These are phyloP conservation scores for Panicum miliaceum DNA, from an alignment of 176 grass and related monocot genomes.

Conservation along the genomic window DNA sequence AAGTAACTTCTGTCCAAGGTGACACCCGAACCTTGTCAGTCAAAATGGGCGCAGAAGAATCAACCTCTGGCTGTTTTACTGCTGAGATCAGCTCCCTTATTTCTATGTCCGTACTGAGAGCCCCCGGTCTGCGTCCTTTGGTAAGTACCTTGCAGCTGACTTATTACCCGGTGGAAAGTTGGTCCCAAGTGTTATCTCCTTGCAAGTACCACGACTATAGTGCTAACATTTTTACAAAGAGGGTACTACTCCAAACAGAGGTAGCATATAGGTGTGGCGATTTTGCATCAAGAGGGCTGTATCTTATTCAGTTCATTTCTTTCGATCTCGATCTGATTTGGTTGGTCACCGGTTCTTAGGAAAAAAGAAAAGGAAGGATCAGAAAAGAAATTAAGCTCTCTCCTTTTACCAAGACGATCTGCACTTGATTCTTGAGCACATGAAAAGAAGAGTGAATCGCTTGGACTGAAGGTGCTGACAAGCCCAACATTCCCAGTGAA, in stretches of 20 bases:
- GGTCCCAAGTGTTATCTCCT: conserved; percentile 30
- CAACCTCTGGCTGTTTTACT: conserved; percentile 43
- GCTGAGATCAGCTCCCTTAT: conserved; percentile 47
- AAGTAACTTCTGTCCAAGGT: background rate
- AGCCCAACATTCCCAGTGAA: conserved; percentile 34
- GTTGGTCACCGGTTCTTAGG: conserved; percentile 12
- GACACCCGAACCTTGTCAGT: conserved; percentile 26
- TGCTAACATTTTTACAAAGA: conserved; percentile 20
- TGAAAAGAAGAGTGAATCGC: conserved; percentile 40
- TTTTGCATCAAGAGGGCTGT: background rate
- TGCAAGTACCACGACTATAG: background rate
- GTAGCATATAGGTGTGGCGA: background rate
- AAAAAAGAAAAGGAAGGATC: conserved; percentile 1
- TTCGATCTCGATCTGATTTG: conserved; percentile 12
- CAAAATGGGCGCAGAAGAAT: conserved; percentile 49
- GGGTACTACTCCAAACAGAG: background rate
- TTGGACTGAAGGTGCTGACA: conserved; percentile 35
- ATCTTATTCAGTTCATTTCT: conserved; percentile 13
- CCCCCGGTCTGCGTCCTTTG: conserved; percentile 29
- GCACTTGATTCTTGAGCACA: conserved; percentile 15
- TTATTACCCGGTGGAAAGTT: conserved; percentile 26
- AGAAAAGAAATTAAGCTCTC: background rate
- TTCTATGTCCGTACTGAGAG: conserved; percentile 43
- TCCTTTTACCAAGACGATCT: background rate
- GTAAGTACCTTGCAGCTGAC: conserved; percentile 21